phyloP scores from a whole-genome alignment of 1,139 yeast species.

The Geotrichum klebahnii region DNA sequence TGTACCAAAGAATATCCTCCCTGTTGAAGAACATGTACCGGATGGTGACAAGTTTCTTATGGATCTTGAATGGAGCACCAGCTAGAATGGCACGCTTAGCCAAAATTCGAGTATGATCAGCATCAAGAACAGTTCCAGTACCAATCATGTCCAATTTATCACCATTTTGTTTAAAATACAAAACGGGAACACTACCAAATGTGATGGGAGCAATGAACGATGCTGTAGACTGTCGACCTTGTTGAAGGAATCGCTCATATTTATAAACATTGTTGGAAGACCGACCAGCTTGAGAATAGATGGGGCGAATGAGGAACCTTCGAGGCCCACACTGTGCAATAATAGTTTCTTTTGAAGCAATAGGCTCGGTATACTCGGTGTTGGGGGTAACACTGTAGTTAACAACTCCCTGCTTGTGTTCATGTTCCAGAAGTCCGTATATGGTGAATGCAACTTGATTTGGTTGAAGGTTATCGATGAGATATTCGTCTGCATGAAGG shows the following conservation, averaged over 20 bases:
- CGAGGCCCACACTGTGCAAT: slow-evolving; percentile 92
- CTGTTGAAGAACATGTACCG: slow-evolving; percentile 96
- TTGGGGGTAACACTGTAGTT: slow-evolving; percentile 80
- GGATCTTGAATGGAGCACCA: slow-evolving; percentile 93
- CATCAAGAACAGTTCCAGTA: slow-evolving; percentile 82
- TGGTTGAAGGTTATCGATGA: slow-evolving; percentile 33
- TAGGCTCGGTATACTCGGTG: slow-evolving; percentile 76
- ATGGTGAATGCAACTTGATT: slow-evolving; percentile 47
- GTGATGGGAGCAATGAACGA: slow-evolving; percentile 87
- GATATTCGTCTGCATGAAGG: slow-evolving; percentile 56
- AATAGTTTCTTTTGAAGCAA: slow-evolving; percentile 72
- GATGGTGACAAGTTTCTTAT: slow-evolving; percentile 83
- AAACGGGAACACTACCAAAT: slow-evolving; percentile 56
- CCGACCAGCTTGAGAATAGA: slow-evolving; percentile 71
- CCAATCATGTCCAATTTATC: slow-evolving; percentile 66
- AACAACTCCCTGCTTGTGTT: slow-evolving; percentile 77
- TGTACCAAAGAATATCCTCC: slow-evolving; percentile 85
- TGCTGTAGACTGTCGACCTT: slow-evolving; percentile 71
- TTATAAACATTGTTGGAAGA: slow-evolving; percentile 83
- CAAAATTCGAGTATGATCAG: slow-evolving; percentile 77
- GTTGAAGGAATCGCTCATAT: slow-evolving; percentile 77
- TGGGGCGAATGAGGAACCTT: slow-evolving; percentile 77
- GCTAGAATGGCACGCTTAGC: slow-evolving; percentile 88
- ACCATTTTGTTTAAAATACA: slow-evolving; percentile 39
- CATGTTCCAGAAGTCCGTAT: slow-evolving; percentile 76